Evolutionary conservation across 2,329 filamentous ascomycete genomes (phyloP).

Genomic region (Fusarium cyanostomum): DNA sequence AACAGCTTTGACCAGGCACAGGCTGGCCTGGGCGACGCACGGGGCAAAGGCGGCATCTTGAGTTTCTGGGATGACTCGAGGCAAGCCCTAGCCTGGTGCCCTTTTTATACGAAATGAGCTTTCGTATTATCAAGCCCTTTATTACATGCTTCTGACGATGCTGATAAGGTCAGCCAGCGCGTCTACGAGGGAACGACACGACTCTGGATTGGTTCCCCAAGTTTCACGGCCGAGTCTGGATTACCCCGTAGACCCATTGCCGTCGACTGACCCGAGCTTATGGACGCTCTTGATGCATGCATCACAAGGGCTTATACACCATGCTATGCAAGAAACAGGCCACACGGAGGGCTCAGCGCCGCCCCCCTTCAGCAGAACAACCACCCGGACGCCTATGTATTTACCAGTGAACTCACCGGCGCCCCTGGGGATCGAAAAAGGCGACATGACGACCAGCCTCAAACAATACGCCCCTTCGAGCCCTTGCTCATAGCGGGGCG

Average conservation of each 20-base stretch:
- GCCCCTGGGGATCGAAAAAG: constrained; percentile 25
- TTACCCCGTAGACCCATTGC: constrained; percentile 11
- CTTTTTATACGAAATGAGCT: constrained; percentile 18
- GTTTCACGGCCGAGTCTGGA: background rate
- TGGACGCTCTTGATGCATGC: constrained; percentile 22
- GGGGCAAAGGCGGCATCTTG: constrained; percentile 1
- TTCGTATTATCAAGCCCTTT: constrained; percentile 2
- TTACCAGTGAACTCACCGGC: constrained; percentile 10
- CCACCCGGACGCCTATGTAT: constrained; percentile 14
- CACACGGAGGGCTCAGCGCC: constrained; percentile 16
- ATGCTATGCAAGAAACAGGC: constrained; percentile 8
- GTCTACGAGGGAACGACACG: too few relatives aligned
- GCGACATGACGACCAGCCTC: constrained; percentile 23
- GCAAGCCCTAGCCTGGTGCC: constrained; percentile 1
- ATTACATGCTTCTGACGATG: background rate
- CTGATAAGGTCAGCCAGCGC: background rate
- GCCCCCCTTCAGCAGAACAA: constrained; percentile 18
- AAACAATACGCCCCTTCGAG: constrained; percentile 24
- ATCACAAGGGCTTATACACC: constrained; percentile 1
- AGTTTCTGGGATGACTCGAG: constrained; percentile 9
- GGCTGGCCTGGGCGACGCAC: background rate
- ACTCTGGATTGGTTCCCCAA: background rate
- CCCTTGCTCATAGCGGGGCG: constrained; percentile 29
- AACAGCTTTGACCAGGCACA: background rate
- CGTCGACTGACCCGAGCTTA: constrained; percentile 29